Evolutionary conservation across 108 stramenopile genomes (phyloP).

Genomic region (Aurantiochytrium sp.): DNA sequence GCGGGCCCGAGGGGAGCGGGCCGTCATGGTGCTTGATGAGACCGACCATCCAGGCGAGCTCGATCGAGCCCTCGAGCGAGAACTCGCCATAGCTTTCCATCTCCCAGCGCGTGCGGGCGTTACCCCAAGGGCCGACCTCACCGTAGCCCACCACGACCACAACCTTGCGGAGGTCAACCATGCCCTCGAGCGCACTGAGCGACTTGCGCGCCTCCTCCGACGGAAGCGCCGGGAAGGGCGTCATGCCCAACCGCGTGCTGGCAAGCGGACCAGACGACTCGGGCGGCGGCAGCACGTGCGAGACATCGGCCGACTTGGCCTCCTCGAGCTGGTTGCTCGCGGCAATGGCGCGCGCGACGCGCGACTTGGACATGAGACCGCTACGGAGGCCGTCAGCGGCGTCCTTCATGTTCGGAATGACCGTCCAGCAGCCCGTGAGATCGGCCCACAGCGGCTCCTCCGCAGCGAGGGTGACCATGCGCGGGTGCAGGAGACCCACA

Average conservation of each 20-base stretch:
- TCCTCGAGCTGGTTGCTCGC: background rate
- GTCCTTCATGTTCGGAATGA: constrained; percentile 13
- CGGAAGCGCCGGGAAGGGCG: background rate
- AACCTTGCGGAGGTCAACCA: background rate
- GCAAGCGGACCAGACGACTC: background rate
- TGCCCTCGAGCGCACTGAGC: background rate
- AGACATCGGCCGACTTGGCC: background rate
- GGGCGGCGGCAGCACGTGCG: background rate
- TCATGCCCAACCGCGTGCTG: background rate
- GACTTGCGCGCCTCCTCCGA: background rate
- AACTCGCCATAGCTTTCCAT: constrained; percentile 13
- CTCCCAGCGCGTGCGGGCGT: constrained; percentile 22
- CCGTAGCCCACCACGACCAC: constrained; percentile 19
- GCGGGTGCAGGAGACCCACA: constrained; percentile 21
- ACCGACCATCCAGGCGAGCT: constrained; percentile 22
- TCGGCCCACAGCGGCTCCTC: constrained; percentile 20
- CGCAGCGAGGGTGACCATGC: background rate
- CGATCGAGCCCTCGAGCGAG: constrained; percentile 21
- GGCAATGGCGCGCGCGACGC: background rate
- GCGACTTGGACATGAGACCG: background rate
- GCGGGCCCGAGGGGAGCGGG: background rate
- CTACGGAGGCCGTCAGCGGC: background rate
- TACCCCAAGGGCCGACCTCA: constrained; percentile 25
- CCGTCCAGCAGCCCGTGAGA: background rate
- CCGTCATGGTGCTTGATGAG: constrained; percentile 9